Evolutionary conservation across 23 red algal genomes (phyloP).

Genomic region (Gracilaria vermiculophylla): DNA sequence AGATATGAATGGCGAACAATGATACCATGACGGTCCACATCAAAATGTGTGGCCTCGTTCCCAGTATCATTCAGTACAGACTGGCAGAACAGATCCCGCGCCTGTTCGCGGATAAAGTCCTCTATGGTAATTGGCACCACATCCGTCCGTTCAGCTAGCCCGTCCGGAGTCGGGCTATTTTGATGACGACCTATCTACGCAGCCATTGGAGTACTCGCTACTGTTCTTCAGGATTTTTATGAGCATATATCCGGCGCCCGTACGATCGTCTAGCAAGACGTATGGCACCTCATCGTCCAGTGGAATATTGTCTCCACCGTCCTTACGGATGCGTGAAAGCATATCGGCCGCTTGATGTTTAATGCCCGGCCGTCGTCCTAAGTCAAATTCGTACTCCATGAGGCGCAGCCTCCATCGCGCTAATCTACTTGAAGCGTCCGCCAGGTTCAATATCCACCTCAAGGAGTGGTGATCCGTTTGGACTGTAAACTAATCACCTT

Average conservation of each 20-base stretch:
- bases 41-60: neutral
- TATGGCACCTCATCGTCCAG: slow-evolving; percentile 9
- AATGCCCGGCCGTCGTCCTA: slow-evolving; percentile 12
- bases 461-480: slow-evolving; percentile 3
- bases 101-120: neutral
- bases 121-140: neutral
- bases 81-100: neutral
- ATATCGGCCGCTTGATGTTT: slow-evolving; percentile 17
- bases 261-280: no score
- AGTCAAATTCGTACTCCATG: slow-evolving; percentile 28
- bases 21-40: neutral
- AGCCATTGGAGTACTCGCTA: no score
- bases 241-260: no score
- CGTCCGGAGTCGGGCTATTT: neutral
- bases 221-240: no score
- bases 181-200: no score
- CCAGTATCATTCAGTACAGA: neutral
- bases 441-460: slow-evolving; percentile 12
- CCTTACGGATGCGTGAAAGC: slow-evolving; percentile 8
- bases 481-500: neutral
- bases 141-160: neutral
- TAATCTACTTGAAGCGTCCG: neutral
- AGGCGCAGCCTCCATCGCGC: slow-evolving; percentile 27
- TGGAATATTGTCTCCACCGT: neutral
- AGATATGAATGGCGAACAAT: neutral